These are phyloP conservation scores for Kwoniella europaea DNA, from an alignment of 768 basidiomycete genomes.

Conservation along the genomic window DNA sequence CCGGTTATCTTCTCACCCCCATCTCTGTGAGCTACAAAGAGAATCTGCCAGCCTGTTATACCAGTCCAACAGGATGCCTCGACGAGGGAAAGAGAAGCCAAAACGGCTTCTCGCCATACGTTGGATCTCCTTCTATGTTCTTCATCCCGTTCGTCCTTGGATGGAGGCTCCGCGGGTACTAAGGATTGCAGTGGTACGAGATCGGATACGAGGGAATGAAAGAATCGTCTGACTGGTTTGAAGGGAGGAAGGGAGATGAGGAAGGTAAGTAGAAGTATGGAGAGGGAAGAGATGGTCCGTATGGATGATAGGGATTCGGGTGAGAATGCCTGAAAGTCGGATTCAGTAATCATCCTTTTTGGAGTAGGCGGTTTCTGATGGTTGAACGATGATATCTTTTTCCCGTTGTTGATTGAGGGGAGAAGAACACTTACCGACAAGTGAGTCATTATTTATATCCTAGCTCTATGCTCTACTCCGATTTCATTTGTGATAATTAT, in stretches of 20 bases:
- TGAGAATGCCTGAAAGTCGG: slow-evolving; percentile 18
- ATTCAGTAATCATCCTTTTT: slow-evolving; percentile 8
- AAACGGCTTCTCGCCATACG: slow-evolving; percentile 41
- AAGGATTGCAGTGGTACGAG: slow-evolving; percentile 41
- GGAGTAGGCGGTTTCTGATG: not conserved
- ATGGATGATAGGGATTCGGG: slow-evolving; percentile 34
- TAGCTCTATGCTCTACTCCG: too few species aligned
- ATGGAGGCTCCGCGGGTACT: slow-evolving; percentile 28
- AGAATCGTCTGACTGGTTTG: slow-evolving; percentile 19
- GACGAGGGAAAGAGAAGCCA: slow-evolving; percentile 34
- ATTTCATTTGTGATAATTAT: not conserved
- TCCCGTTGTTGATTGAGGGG: not conserved
- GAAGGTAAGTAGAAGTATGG: slow-evolving; percentile 37
- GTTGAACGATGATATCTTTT: not conserved
- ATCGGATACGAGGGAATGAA: slow-evolving; percentile 38
- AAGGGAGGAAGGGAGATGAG: slow-evolving; percentile 36
- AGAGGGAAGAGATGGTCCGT: slow-evolving; percentile 43
- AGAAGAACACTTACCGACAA: slow-evolving; percentile 2
- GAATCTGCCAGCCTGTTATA: slow-evolving; percentile 31
- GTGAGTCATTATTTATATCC: not conserved
- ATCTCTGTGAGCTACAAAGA: slow-evolving; percentile 12
- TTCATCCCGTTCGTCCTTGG: slow-evolving; percentile 21
- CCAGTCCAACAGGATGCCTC: slow-evolving; percentile 42
- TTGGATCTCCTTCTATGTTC: slow-evolving; percentile 19
- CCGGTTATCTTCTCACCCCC: slow-evolving; percentile 19